Conservation (phyloP, 352 stramenopile genomes). For the Pythium coloratum region DNA sequence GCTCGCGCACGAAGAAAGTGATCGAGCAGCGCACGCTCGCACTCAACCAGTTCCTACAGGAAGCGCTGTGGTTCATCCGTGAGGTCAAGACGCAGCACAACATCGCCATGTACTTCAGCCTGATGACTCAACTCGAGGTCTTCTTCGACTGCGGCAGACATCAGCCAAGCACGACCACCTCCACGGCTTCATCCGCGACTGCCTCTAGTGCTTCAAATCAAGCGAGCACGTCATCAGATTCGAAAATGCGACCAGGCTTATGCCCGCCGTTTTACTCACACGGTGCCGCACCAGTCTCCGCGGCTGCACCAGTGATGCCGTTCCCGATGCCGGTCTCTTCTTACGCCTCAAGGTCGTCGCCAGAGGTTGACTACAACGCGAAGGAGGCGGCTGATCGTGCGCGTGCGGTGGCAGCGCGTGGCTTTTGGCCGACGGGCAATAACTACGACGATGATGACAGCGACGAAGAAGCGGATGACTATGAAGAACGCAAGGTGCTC, state of each 20-base stretch:
- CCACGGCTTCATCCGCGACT: slow-evolving; percentile 11
- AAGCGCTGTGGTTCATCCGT: slow-evolving; percentile 51
- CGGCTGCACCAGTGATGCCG: background rate
- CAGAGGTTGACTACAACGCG: slow-evolving; percentile 1
- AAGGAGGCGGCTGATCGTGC: slow-evolving; percentile 20
- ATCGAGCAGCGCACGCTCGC: slow-evolving; percentile 63
- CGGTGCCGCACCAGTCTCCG: background rate
- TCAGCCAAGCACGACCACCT: background rate
- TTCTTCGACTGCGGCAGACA: slow-evolving; percentile 62
- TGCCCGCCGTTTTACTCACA: slow-evolving; percentile 16
- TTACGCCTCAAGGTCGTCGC: background rate
- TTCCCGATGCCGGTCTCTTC: background rate
- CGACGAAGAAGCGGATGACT: slow-evolving; percentile 34
- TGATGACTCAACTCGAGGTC: slow-evolving; percentile 64
- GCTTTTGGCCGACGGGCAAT: slow-evolving; percentile 20
- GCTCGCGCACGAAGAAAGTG: slow-evolving; percentile 63
- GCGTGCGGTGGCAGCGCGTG: slow-evolving; percentile 18
- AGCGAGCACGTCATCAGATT: background rate
- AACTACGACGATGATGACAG: slow-evolving; percentile 32
- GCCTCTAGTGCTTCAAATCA: background rate
- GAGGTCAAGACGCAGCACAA: slow-evolving; percentile 59
- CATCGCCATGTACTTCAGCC: slow-evolving; percentile 73
- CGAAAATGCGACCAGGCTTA: background rate
- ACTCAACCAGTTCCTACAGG: slow-evolving; percentile 61
- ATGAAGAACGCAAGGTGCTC: slow-evolving; percentile 49